A percentile compares a stretch with the other conserved stretches of the same genome.
Evolutionary conservation across 2,329 filamentous ascomycete genomes (phyloP).

Genomic region (Fusarium oxysporum): DNA sequence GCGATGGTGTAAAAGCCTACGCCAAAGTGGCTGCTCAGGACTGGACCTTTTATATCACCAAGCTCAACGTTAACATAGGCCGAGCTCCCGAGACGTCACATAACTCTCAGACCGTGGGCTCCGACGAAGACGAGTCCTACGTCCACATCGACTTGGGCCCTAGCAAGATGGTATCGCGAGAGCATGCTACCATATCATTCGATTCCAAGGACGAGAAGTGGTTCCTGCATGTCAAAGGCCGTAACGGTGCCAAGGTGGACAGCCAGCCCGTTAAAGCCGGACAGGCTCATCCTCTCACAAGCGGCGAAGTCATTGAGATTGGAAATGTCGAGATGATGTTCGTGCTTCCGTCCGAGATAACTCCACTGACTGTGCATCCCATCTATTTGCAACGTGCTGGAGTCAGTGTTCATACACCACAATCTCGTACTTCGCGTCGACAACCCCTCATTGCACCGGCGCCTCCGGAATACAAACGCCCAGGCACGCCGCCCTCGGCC

Average conservation of each 20-base stretch:
- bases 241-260: conserved; percentile 91
- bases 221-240: conserved; percentile 88
- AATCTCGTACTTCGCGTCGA: conserved; percentile 45
- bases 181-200: conserved; percentile 81
- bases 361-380: conserved; percentile 74
- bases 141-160: conserved; percentile 92
- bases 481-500: conserved; percentile 68
- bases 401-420: conserved; percentile 53
- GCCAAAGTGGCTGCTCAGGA: conserved; percentile 84
- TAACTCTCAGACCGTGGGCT: conserved; percentile 54
- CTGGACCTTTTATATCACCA: conserved; percentile 87
- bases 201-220: conserved; percentile 77
- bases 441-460: conserved; percentile 68
- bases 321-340: conserved; percentile 98
- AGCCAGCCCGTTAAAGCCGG: conserved; percentile 76
- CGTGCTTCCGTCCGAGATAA: conserved; percentile 82
- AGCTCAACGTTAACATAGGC: conserved; percentile 80
- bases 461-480: conserved; percentile 69
- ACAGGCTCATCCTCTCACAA: conserved; percentile 74
- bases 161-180: conserved; percentile 82
- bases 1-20: conserved; percentile 76
- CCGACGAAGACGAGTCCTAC: conserved; percentile 58
- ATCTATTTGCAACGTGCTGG: conserved; percentile 77
- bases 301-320: conserved; percentile 92
- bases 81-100: conserved; percentile 68